phyloP scores from a whole-genome alignment of 331 rosid species.

The Cucumis variabilis region DNA sequence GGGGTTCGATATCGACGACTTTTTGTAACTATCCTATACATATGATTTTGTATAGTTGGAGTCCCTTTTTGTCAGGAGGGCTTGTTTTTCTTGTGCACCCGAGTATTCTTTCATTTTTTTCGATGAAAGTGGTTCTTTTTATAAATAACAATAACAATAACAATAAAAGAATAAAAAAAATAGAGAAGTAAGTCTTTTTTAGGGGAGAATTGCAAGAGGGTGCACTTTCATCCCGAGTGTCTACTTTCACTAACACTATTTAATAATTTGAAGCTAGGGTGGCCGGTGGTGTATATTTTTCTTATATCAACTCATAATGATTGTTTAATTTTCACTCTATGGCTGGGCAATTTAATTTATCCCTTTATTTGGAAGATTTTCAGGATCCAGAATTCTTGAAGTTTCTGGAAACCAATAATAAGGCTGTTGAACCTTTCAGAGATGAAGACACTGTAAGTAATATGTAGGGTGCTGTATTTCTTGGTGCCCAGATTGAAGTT shows the following conservation, averaged over 20 bases:
- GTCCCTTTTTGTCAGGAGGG: no score
- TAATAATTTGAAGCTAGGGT: not conserved
- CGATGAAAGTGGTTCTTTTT: no score
- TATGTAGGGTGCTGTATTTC: constrained; percentile 6
- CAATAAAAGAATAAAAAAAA: no score
- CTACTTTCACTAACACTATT: not conserved
- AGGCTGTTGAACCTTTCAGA: constrained; percentile 37
- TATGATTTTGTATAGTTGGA: no score
- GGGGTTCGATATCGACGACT: no score
- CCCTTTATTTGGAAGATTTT: constrained; percentile 41
- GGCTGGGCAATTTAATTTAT: constrained; percentile 30
- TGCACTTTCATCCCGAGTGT: not conserved
- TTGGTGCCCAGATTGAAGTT: not conserved
- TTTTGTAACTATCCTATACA: no score
- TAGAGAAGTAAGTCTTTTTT: no score
- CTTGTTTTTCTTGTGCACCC: no score
- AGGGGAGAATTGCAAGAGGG: no score
- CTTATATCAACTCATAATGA: not conserved
- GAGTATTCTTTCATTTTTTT: no score
- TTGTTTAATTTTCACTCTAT: constrained; percentile 18
- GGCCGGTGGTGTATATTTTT: not conserved
- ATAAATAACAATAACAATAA: no score
- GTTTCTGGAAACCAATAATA: constrained; percentile 56
- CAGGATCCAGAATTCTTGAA: constrained; percentile 75
- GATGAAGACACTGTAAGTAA: constrained; percentile 68